Evolutionary conservation across 257 asterid species (phyloP).

Genomic region (Dorcoceras hygrometricum): DNA sequence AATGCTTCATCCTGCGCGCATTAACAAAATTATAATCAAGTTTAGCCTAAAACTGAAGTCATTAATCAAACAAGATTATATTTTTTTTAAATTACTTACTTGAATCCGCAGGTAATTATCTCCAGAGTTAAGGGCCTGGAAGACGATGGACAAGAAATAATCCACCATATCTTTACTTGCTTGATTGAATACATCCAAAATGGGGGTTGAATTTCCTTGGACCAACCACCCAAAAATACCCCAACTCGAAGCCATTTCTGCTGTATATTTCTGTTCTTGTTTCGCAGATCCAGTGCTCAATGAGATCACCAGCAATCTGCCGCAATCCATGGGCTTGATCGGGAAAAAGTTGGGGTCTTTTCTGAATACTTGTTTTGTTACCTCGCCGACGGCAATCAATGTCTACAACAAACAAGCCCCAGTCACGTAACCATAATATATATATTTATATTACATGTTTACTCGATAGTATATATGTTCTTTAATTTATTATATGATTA

Average conservation of each 20-base stretch:
- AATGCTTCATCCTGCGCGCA: constrained; percentile 44
- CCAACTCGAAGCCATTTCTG: constrained; percentile 47
- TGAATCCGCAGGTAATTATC: constrained; percentile 58
- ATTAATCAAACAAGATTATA: no score
- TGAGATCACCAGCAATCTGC: constrained; percentile 43
- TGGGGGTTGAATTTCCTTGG: constrained; percentile 38
- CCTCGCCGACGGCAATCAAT: constrained; percentile 47
- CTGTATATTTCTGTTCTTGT: constrained; percentile 37
- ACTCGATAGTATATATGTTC: no score
- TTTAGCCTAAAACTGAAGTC: no score
- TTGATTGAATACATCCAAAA: constrained; percentile 43
- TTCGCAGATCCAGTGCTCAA: constrained; percentile 52
- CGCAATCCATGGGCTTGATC: constrained; percentile 35
- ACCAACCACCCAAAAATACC: constrained; percentile 50
- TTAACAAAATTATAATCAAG: background rate
- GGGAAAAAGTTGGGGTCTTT: constrained; percentile 37
- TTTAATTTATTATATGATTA: constrained; percentile 7
- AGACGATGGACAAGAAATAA: constrained; percentile 35
- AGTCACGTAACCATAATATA: no score
- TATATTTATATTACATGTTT: no score
- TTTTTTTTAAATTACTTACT: no score
- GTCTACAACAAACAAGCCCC: constrained; percentile 29
- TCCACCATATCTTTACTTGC: constrained; percentile 46
- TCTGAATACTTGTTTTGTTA: constrained; percentile 29
- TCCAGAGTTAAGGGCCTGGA: constrained; percentile 32